Base-by-base conservation (phyloP, 2,329 filamentous ascomycete genomes). In the Claviceps sp. region DNA sequence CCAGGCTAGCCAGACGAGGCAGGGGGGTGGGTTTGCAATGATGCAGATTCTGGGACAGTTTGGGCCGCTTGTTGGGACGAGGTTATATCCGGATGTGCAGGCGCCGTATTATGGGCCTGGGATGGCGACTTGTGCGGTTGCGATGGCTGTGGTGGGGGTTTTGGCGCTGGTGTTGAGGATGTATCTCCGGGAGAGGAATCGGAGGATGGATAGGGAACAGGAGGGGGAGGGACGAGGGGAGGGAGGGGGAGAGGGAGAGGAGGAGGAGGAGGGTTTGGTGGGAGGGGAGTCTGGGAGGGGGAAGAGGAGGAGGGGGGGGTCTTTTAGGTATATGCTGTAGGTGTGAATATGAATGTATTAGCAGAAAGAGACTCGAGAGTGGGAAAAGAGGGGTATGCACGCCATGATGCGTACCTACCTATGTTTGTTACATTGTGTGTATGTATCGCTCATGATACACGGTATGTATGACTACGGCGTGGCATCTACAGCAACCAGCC, bases 41-140 rank as follows among this genome's bases (percentile, higher is more conserved):
- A 66, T 96, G 62, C 90, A 95, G 65, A 61, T 89, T 39, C 75
- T 95, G 14, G 90, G 88, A 1, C 88, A 94, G 68, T 84, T 82
- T 56, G 88, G 88, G 0, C 87, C 88, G 2, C 67, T 87, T 3
- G 68, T 86, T n/a, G 83, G 82, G 16, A 84, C 80, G 6, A 71
- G 81, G 45, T 65, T 87, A 49, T 87, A 85, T 59, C 84, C 83
- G 0, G 70, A 74, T 50, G 56, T 62, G 11, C 77, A 85, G 55
- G 75, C 70, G 10, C 82, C 82, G 1, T 83, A 75, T 62, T 87
- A 84, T 60, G 69, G 77, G 3, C 67, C 60, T 1, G 83, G 84
- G 2, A 86, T 86, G 81, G 68, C 67, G 34, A 69, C 75, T 1
- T 87, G 83, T 58, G 78, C 80, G 0, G 69, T 64, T 10, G 82